Evolutionary conservation across 2,329 filamentous ascomycete genomes (phyloP).

Genomic region (Aspergillus pseudoviridinutans): DNA sequence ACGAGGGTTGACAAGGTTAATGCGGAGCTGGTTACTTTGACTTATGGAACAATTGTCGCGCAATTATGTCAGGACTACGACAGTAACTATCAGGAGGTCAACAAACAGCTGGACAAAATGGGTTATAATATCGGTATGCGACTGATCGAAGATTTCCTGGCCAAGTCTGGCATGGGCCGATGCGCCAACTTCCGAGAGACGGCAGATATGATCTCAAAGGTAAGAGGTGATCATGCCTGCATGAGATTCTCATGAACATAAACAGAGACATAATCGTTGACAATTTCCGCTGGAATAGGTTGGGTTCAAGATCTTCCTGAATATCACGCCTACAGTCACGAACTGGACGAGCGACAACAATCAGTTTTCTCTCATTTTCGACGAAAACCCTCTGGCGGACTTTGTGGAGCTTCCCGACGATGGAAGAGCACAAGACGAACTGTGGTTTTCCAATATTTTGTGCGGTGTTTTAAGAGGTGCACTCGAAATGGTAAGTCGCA

Average conservation of each 20-base stretch:
- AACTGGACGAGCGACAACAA: slow-evolving; percentile 97
- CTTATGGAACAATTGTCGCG: slow-evolving; percentile 94
- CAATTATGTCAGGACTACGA: slow-evolving; percentile 97
- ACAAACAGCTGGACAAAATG: slow-evolving; percentile 98
- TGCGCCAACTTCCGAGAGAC: slow-evolving; percentile 94
- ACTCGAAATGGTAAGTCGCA: slow-evolving; percentile 78
- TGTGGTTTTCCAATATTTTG: slow-evolving; percentile 98
- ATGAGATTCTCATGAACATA: neutral
- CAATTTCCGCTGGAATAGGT: slow-evolving; percentile 53
- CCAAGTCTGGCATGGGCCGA: slow-evolving; percentile 84
- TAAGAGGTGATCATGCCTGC: slow-evolving; percentile 33
- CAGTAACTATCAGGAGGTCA: slow-evolving; percentile 89
- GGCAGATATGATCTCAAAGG: slow-evolving; percentile 93
- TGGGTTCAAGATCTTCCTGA: slow-evolving; percentile 98
- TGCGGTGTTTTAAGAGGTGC: slow-evolving; percentile 89
- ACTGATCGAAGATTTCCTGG: slow-evolving; percentile 94
- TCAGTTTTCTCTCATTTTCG: slow-evolving; percentile 92
- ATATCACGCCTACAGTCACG: slow-evolving; percentile 86
- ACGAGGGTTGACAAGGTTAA: slow-evolving; percentile 97
- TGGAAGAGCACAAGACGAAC: slow-evolving; percentile 87
- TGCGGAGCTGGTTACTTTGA: slow-evolving; percentile 92
- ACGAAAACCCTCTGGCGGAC: slow-evolving; percentile 94
- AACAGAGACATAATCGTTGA: slow-evolving; percentile 2
- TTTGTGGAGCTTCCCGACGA: slow-evolving; percentile 98
- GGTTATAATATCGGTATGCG: slow-evolving; percentile 97